A percentile compares a stretch with the other conserved stretches of the same genome.
phyloP scores from a whole-genome alignment of 164 flowering plant species.

The Nelumbo lutea region DNA sequence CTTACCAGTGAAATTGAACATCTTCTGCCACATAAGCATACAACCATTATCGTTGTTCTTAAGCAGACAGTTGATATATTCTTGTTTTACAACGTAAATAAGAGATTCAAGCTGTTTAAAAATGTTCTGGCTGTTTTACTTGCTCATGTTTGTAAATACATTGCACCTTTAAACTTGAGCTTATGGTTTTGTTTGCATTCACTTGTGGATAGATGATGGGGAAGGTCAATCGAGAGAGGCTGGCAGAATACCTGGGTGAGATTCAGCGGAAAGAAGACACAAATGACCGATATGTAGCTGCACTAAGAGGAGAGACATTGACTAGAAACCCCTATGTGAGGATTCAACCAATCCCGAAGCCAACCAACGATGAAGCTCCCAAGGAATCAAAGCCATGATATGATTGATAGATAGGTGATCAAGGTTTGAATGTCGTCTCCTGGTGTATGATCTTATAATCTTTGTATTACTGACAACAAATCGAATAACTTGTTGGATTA shows the following conservation, averaged over 20 bases:
- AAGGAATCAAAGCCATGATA: conserved; percentile 13
- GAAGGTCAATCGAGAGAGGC: conserved; percentile 69
- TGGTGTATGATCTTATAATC: too few relatives aligned
- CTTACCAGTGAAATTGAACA: too few relatives aligned
- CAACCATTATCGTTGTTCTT: too few relatives aligned
- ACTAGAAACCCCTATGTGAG: conserved; percentile 84
- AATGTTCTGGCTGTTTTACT: too few relatives aligned
- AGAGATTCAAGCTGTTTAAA: too few relatives aligned
- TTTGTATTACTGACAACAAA: too few relatives aligned
- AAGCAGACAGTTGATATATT: too few relatives aligned
- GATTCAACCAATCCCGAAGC: conserved; percentile 73
- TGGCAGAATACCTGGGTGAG: conserved; percentile 86
- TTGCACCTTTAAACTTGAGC: not conserved
- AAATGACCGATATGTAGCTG: conserved; percentile 91
- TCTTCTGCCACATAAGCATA: too few relatives aligned
- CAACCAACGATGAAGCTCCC: conserved; percentile 15
- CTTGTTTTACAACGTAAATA: too few relatives aligned
- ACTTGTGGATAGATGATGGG: conserved; percentile 68
- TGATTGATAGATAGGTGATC: not conserved
- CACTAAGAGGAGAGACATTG: conserved; percentile 82
- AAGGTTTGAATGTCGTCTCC: not conserved
- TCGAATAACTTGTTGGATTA: too few relatives aligned
- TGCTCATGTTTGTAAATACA: not conserved
- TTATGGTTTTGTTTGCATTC: not conserved
- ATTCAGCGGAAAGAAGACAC: conserved; percentile 82